These are phyloP conservation scores for Myxozyma sirexii DNA, from an alignment of 805 yeast genomes.

Conservation along the genomic window DNA sequence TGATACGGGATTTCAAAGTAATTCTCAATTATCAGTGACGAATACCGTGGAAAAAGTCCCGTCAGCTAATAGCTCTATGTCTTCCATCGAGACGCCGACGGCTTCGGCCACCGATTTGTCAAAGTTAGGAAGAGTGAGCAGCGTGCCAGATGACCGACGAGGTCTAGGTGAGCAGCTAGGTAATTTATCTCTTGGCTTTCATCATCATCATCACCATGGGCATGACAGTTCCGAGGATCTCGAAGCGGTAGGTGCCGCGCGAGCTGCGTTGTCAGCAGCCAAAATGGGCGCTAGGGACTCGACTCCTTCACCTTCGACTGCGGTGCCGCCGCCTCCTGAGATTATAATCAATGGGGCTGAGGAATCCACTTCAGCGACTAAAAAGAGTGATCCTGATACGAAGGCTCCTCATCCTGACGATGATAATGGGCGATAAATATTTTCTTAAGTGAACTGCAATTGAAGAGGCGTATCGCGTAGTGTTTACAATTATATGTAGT, in stretches of 20 bases:
- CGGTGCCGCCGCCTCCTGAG: constrained; percentile 10
- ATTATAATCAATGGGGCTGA: constrained; percentile 21
- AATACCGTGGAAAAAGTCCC: not conserved
- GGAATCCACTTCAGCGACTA: not conserved
- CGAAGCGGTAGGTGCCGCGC: constrained; percentile 8
- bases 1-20: not conserved
- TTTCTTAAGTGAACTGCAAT: not conserved
- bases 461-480: too few species aligned
- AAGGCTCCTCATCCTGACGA: constrained; percentile 5
- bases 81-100: not conserved
- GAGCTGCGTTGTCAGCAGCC: constrained; percentile 7
- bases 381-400: not conserved
- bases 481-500: too few species aligned
- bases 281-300: not conserved
- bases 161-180: not conserved
- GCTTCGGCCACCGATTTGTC: not conserved
- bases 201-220: not conserved
- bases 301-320: not conserved
- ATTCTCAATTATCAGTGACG: not conserved
- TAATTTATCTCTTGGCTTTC: constrained; percentile 2
- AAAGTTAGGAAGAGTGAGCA: constrained; percentile 2
- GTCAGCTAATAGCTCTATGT: constrained; percentile 1
- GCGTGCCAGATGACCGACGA: constrained; percentile 4
- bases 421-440: constrained; percentile 8
- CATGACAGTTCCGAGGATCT: constrained; percentile 3